Percentiles rank a stretch among this genome's conserved stretches.
These are phyloP conservation scores for Sporodiniella umbellata DNA, from an alignment of 371 early-diverging fungal species.

Conservation along the genomic window DNA sequence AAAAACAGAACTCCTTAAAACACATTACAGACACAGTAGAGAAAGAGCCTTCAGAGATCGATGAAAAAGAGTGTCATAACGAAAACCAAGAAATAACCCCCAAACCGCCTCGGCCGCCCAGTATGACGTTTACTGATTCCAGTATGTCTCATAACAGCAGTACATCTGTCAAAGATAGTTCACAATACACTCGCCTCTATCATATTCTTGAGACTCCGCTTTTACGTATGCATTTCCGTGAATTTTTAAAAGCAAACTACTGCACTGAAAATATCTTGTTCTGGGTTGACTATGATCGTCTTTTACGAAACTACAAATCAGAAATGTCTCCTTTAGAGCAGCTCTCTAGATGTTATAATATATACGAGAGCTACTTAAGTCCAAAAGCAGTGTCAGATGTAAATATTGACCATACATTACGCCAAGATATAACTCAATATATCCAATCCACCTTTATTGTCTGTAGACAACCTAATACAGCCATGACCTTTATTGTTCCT, in stretches of 20 bases:
- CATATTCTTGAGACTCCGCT: slow-evolving; percentile 57
- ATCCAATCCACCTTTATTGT: slow-evolving; percentile 18
- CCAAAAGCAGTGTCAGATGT: slow-evolving; percentile 47
- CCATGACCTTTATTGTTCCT: slow-evolving; percentile 4
- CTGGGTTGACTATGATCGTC: slow-evolving; percentile 46
- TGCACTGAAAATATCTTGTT: slow-evolving; percentile 65
- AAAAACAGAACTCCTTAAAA: neutral
- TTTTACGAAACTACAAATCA: slow-evolving; percentile 19
- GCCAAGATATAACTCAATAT: slow-evolving; percentile 36
- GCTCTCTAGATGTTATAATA: slow-evolving; percentile 47
- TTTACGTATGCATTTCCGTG: slow-evolving; percentile 57
- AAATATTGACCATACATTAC: slow-evolving; percentile 51
- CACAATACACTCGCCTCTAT: slow-evolving; percentile 33
- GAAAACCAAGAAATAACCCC: too few species aligned
- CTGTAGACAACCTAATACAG: slow-evolving; percentile 1
- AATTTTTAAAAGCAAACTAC: slow-evolving; percentile 57
- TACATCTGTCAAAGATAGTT: slow-evolving; percentile 6
- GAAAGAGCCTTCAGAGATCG: neutral
- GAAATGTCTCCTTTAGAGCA: slow-evolving; percentile 26
- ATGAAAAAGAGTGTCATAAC: neutral
- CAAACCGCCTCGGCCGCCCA: slow-evolving; percentile 4
- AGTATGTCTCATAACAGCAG: slow-evolving; percentile 4
- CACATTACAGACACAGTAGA: neutral
- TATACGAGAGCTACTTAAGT: slow-evolving; percentile 56
- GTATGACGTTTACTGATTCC: slow-evolving; percentile 15